Conservation (phyloP, 208 protist species). For the Acanthamoeba triangularis region DNA sequence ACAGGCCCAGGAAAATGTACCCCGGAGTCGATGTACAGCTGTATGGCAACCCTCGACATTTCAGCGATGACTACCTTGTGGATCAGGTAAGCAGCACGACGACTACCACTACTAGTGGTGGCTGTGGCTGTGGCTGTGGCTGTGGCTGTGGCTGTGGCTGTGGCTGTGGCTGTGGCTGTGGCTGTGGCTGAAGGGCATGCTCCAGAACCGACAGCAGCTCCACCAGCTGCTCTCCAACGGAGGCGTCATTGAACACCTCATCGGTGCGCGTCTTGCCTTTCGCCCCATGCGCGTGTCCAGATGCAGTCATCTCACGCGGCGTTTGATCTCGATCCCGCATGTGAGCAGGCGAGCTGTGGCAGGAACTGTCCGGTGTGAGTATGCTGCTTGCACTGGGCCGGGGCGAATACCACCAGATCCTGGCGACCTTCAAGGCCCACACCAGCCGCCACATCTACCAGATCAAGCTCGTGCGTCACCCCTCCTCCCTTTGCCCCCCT, state of each 20-base stretch:
- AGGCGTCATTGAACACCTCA: conserved; percentile 49
- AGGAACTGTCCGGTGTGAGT: conserved; percentile 36
- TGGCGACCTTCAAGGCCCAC: background rate
- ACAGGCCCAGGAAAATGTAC: conserved; percentile 21
- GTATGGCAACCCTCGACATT: conserved; percentile 61
- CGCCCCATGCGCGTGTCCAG: background rate
- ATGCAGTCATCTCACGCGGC: background rate
- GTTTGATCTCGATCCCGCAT: background rate
- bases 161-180: too few species aligned
- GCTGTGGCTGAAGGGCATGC: background rate
- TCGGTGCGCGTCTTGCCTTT: background rate
- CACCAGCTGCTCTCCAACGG: conserved; percentile 72
- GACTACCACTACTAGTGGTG: background rate
- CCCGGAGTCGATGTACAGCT: conserved; percentile 46
- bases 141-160: too few species aligned
- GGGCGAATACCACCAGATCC: conserved; percentile 57
- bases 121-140: too few species aligned
- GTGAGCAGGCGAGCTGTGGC: conserved; percentile 36
- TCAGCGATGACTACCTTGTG: conserved; percentile 64
- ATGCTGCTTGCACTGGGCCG: conserved; percentile 4
- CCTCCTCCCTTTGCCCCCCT: background rate
- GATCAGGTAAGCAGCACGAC: conserved; percentile 7
- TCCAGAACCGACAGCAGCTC: conserved; percentile 48
- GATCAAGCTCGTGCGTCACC: conserved; percentile 32
- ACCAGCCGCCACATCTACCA: conserved; percentile 21